Base-by-base conservation (phyloP, 1,284 basidiomycete genomes). In the Mycena citricolor region DNA sequence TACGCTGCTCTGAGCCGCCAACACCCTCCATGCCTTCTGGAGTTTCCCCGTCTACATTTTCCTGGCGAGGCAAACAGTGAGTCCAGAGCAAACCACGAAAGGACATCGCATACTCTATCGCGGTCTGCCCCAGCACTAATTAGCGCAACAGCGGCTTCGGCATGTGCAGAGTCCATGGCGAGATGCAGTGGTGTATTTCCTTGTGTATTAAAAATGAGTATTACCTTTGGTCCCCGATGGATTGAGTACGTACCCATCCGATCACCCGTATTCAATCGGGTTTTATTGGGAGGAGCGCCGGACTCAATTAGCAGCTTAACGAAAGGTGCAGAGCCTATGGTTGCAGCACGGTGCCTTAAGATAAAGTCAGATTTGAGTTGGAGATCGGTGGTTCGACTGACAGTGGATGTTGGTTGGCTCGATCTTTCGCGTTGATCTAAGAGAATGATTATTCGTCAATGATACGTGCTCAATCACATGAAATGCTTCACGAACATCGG, bases 141-240 rank as follows among this genome's bases (percentile, higher is more conserved):
- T 38, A 97, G 74, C 35, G 86, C 68, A 1, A 93, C 89, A 5
- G 93, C 94, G 5, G 83, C 87, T 62, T 91, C 86, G 20, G 90
- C 94, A 60, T 97, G 90, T 7, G 84, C 94, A 44, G 88, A 93
- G 61, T 97, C 94, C 81, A 97, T 85, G 5, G 94, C 93, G 31
- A 97, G 80, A 71, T 97, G 94, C n/a, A 97, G 71, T 1, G 94
- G 91, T 1, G 94, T 95, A 61, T 97, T 94, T 34, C 93, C 93
- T 88, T n/a, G n/a, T n/a, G n/a, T n/a, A n/a, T n/a, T n/a, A n/a
- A n/a, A 61, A 38, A 34, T 39, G 24, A 49, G 13, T n/a, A 41
- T 57, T 44, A 43, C 54, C 46, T 36, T 47, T 28, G 42, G 51
- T 24, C 52, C 42, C 48, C 39, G 42, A 42, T n/a, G 45, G 19